These are phyloP conservation scores for Raphanus raphanistrum DNA, from an alignment of 345 rosid species.

Conservation along the genomic window DNA sequence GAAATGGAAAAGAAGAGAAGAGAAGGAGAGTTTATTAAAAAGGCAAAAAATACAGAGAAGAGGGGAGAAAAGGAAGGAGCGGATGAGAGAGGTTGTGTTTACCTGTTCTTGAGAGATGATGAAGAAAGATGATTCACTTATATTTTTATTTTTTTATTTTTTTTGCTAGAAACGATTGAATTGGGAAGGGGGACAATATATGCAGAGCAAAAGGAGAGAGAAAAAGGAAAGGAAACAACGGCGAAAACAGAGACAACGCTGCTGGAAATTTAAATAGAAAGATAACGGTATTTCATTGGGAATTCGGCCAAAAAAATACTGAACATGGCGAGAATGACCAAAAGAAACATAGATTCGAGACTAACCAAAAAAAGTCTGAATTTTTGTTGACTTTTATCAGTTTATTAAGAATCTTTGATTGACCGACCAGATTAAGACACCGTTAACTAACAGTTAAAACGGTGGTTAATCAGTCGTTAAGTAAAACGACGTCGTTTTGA, in stretches of 20 bases:
- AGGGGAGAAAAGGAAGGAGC: conserved; percentile 29
- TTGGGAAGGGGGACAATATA: conserved; percentile 13
- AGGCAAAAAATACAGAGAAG: conserved; percentile 4
- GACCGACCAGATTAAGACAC: too few relatives aligned
- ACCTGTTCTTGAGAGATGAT: conserved; percentile 37
- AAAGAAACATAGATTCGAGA: too few relatives aligned
- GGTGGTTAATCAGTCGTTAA: too few relatives aligned
- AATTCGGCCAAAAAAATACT: too few relatives aligned
- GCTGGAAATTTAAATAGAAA: conserved; percentile 10
- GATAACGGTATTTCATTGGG: conserved; percentile 4
- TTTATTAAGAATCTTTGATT: too few relatives aligned
- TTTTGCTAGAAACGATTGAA: conserved; percentile 3
- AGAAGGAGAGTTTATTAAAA: not conserved
- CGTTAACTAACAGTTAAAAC: too few relatives aligned
- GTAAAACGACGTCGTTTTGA: too few relatives aligned
- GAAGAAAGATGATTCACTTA: conserved; percentile 28
- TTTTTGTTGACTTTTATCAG: too few relatives aligned
- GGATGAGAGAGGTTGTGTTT: conserved; percentile 29
- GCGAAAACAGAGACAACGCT: conserved; percentile 26
- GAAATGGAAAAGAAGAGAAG: conserved; percentile 9
- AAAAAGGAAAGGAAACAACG: conserved; percentile 14
- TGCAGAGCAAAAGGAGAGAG: conserved; percentile 28
- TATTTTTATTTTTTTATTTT: not conserved
- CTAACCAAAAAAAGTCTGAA: too few relatives aligned
- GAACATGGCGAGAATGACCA: too few relatives aligned